Conservation (phyloP, 371 early-diverging fungal species). For the Zopfochytrium polystomum region DNA sequence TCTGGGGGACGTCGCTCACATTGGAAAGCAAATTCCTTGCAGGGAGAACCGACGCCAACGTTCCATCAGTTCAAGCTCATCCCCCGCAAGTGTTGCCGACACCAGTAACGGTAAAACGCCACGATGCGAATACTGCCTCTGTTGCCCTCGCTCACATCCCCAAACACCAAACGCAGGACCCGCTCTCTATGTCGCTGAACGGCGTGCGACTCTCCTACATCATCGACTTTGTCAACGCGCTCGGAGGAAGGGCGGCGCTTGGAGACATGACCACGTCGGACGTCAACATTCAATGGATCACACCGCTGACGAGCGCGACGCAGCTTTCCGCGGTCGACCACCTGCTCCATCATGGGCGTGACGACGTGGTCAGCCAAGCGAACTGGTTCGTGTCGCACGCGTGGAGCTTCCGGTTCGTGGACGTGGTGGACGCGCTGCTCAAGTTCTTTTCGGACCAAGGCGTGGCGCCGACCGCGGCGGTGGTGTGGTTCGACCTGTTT, state of each 20-base stretch:
- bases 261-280: conserved; percentile 18
- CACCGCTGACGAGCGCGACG: conserved; percentile 15
- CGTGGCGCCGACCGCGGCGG: neutral
- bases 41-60: no score
- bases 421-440: conserved; percentile 20
- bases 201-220: neutral
- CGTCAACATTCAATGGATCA: conserved; percentile 19
- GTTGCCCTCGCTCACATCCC: no score
- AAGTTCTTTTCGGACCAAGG: neutral
- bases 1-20: no score
- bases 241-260: conserved; percentile 25
- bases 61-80: no score
- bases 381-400: conserved; percentile 24
- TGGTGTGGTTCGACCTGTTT: conserved; percentile 29
- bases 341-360: neutral
- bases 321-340: conserved; percentile 9
- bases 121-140: no score
- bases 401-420: conserved; percentile 25
- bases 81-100: no score
- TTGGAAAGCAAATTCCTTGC: no score
- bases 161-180: no score
- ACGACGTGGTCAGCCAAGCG: conserved; percentile 3
- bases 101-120: no score
- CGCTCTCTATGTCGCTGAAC: neutral
- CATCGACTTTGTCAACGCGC: conserved; percentile 4